Conservation (phyloP, 495 filamentous ascomycete genomes). For the Tuber microsphaerosporum region DNA sequence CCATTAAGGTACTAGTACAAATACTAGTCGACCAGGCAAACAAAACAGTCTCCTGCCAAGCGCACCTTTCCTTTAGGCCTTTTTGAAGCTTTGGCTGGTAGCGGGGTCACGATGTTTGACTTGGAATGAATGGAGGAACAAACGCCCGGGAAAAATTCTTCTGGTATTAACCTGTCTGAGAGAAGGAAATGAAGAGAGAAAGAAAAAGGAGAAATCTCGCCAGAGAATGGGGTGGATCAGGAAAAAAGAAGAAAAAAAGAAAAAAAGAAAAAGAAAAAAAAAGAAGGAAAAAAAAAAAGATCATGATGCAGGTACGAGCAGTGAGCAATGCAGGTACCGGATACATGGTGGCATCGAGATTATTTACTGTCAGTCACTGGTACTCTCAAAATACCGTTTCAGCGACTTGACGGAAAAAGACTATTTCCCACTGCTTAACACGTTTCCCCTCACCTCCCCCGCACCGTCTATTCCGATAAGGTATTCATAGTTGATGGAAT, state of each 20-base stretch:
- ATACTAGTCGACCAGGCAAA: not conserved
- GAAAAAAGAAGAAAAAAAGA: not conserved
- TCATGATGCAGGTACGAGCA: not conserved
- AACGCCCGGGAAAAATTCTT: not conserved
- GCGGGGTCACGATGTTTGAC: not conserved
- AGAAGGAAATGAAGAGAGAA: not conserved
- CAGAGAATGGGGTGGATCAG: not conserved
- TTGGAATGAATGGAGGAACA: not conserved
- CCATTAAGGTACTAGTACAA: not conserved
- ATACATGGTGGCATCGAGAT: not conserved
- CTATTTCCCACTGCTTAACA: not conserved
- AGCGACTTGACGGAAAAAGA: not conserved
- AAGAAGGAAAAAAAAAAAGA: not conserved
- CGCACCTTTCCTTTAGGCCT: not conserved
- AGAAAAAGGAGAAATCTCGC: not conserved
- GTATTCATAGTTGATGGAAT: not conserved
- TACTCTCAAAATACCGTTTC: not conserved
- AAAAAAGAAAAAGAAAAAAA: not conserved
- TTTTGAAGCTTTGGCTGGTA: not conserved
- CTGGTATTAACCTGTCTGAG: not conserved
- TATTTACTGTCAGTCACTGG: not conserved
- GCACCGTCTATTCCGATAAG: not conserved
- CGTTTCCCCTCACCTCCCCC: not conserved
- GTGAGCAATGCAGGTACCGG: not conserved
- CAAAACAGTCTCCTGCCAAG: not conserved